Evolutionary conservation across 2,329 filamentous ascomycete genomes (phyloP).

Genomic region (Scytalidium sp.): DNA sequence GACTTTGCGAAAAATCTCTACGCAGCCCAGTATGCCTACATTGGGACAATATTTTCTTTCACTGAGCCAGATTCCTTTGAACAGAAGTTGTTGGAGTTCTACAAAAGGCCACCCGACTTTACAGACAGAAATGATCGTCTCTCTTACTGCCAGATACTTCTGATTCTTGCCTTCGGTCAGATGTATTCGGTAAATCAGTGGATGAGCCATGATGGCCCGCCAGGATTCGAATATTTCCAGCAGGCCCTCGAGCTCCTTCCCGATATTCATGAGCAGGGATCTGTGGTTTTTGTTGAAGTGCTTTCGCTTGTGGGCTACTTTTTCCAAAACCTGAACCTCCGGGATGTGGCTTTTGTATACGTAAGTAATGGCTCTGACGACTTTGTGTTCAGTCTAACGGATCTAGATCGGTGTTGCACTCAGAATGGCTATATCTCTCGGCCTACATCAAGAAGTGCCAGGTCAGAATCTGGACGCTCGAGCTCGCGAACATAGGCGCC

Average conservation of each 20-base stretch:
- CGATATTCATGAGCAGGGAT: slow-evolving; percentile 52
- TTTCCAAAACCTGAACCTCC: slow-evolving; percentile 53
- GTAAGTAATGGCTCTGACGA: slow-evolving; percentile 18
- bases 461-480: slow-evolving; percentile 35
- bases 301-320: slow-evolving; percentile 53
- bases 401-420: slow-evolving; percentile 46
- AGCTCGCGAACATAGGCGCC: slow-evolving; percentile 45
- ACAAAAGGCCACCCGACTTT: slow-evolving; percentile 38
- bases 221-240: slow-evolving; percentile 53
- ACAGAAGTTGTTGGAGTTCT: slow-evolving; percentile 39
- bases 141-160: slow-evolving; percentile 46
- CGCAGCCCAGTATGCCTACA: slow-evolving; percentile 51
- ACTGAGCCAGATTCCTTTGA: slow-evolving; percentile 46
- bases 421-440: slow-evolving; percentile 55
- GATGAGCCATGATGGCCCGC: slow-evolving; percentile 48
- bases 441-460: slow-evolving; percentile 51
- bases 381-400: slow-evolving; percentile 2
- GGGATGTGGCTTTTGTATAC: slow-evolving; percentile 53
- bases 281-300: slow-evolving; percentile 52
- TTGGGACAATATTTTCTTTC: slow-evolving; percentile 55
- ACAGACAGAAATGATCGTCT: slow-evolving; percentile 45
- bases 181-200: slow-evolving; percentile 57
- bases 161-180: slow-evolving; percentile 53
- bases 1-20: slow-evolving; percentile 49
- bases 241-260: slow-evolving; percentile 49